Base-by-base conservation (phyloP, 805 yeast species). In the Sugiyamaella marilandica region DNA sequence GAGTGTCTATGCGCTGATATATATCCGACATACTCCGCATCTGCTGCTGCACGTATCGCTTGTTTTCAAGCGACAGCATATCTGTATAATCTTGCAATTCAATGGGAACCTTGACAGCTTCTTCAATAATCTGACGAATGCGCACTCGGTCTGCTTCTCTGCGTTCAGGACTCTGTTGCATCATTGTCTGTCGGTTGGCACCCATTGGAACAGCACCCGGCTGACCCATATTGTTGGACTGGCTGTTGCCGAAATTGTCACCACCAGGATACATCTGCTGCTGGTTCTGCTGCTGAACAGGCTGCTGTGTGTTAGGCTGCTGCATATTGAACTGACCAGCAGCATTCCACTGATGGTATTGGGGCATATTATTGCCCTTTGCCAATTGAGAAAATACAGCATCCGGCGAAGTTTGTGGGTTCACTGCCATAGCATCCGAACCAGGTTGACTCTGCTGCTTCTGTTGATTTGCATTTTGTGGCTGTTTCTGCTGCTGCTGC, bases 1-100 rank as follows among this genome's bases (percentile, higher is more conserved):
- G 74, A 55, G 84, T 84, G 64, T 88, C 95, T 14, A 85, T 84
- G 56, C 84, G 78, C 35, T 82, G 76, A 66, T 79, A 81, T 57
- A 85, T 75, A 61, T 81, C 85, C 52, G 64, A 66, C 55, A 69
- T 70, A 16, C 74, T 60, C 32, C 70, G 65, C 32, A 86, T 74
- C 31, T 80, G 73, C 41, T 74, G 75, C 43, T 72, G 74, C 59
- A 82, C 75, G 24, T 79, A 75, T 37, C 73, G 77, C 67, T 85
- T 86, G 59, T 87, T 92, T 31, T 79, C 83, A 26, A 76, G 80
- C 0, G 84, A 69, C 49, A 89, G 72, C 44, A 76, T 69, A 61
- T 74, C 74, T 0, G 94, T 83, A 50, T 85, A 76, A 61, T 66
- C 87, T 51, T 82, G 81, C 53, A 87, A 67, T 41, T 81, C 79